A percentile compares a stretch with the other conserved stretches of the same genome.
phyloP scores from a whole-genome alignment of 768 basidiomycete genomes.

The Mycena indigotica region DNA sequence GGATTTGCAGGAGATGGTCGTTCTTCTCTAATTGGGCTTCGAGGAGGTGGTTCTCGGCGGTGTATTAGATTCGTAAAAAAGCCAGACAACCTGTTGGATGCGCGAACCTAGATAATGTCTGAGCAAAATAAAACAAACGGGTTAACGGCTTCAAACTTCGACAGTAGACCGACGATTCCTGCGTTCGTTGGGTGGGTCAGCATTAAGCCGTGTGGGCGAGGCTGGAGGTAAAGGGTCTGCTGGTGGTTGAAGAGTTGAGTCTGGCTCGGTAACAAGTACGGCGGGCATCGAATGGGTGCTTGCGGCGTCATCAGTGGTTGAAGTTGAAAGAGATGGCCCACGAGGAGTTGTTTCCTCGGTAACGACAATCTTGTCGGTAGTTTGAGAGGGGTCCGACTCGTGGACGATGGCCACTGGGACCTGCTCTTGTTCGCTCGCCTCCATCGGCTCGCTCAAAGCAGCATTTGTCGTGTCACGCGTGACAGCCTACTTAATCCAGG shows the following conservation, averaged over 20 bases:
- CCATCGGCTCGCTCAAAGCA: too few species aligned
- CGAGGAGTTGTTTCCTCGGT: constrained; percentile 30
- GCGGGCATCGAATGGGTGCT: constrained; percentile 65
- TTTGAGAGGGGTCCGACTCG: constrained; percentile 11
- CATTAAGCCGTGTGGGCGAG: constrained; percentile 33
- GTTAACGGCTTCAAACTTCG: constrained; percentile 54
- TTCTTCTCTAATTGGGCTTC: constrained; percentile 39
- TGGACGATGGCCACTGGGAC: constrained; percentile 16
- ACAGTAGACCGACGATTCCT: constrained; percentile 51
- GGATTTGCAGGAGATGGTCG: constrained; percentile 32
- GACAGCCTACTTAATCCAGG: too few species aligned
- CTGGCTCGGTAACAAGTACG: constrained; percentile 50
- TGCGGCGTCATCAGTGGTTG: constrained; percentile 48
- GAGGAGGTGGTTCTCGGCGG: constrained; percentile 54
- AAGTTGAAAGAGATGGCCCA: constrained; percentile 42
- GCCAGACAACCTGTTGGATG: constrained; percentile 79
- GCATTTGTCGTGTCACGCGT: too few species aligned
- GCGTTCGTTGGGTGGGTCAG: constrained; percentile 39
- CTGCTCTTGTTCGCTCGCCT: constrained; percentile 17
- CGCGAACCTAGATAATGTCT: constrained; percentile 46
- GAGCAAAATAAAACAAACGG: constrained; percentile 4
- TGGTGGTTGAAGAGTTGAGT: constrained; percentile 35
- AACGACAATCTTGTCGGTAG: constrained; percentile 29
- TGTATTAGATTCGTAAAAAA: constrained; percentile 81
- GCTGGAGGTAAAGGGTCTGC: constrained; percentile 21